phyloP scores from a whole-genome alignment of 257 asterid species.

The Solanum neorickii region DNA sequence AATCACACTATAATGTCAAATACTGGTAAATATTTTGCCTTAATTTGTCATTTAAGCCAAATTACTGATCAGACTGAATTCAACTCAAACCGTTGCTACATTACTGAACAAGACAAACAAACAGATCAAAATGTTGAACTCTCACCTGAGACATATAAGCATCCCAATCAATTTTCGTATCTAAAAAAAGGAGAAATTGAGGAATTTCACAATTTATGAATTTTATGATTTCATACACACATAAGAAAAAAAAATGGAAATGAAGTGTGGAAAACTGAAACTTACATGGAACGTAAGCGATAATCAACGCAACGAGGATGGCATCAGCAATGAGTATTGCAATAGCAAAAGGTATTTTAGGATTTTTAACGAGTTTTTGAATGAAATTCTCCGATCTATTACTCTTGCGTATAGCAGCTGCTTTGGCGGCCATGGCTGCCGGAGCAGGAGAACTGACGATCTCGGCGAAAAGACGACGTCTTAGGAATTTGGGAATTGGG shows the following conservation, averaged over 20 bases:
- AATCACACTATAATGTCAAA: background rate
- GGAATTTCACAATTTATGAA: background rate
- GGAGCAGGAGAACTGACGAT: constrained; percentile 16
- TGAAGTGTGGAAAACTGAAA: background rate
- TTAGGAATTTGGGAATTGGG: background rate
- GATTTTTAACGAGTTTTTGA: constrained; percentile 13
- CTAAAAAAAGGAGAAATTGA: constrained; percentile 24
- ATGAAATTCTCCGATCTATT: constrained; percentile 5
- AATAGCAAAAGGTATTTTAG: constrained; percentile 28
- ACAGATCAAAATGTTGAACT: background rate
- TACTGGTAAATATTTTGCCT: background rate
- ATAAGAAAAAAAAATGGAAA: background rate
- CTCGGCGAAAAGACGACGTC: background rate
- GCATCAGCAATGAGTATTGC: constrained; percentile 63
- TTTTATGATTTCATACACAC: background rate
- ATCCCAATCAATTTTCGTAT: constrained; percentile 98
- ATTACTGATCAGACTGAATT: background rate
- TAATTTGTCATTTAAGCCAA: background rate
- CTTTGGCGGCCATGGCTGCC: constrained; percentile 28
- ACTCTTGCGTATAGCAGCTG: constrained; percentile 15
- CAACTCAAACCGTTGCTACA: background rate
- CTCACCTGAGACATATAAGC: constrained; percentile 97
- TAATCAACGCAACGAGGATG: constrained; percentile 48
- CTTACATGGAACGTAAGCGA: constrained; percentile 82
- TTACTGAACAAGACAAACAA: background rate